A percentile compares a stretch with the other conserved stretches of the same genome.
Conservation (phyloP, 345 rosid species). For the Geranium rotundifolium region DNA sequence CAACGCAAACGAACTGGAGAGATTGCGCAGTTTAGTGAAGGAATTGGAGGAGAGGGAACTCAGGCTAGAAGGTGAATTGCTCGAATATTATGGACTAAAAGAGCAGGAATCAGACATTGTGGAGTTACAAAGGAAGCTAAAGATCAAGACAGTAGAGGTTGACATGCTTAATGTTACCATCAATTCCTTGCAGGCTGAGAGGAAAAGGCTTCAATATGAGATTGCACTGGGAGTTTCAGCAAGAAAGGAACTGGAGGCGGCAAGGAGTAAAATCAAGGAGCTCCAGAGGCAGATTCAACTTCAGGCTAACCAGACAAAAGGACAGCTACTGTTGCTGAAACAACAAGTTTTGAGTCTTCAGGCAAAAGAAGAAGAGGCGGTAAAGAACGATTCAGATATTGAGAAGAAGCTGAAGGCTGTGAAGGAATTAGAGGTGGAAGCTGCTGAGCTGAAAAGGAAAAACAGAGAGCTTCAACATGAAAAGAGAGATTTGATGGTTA, state of each 20-base stretch:
- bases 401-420: constrained; percentile 12
- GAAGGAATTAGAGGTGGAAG: constrained; percentile 10
- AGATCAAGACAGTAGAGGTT: constrained; percentile 14
- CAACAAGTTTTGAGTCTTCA: constrained; percentile 14
- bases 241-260: constrained; percentile 14
- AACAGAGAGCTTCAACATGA: constrained; percentile 29
- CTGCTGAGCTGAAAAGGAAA: constrained; percentile 13
- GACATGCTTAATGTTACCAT: constrained; percentile 12
- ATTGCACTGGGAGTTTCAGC: constrained; percentile 8
- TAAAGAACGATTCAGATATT: not conserved
- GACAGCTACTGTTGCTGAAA: constrained; percentile 14
- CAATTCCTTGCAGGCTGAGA: constrained; percentile 12
- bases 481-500: constrained; percentile 21
- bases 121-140: constrained; percentile 10
- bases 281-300: constrained; percentile 14
- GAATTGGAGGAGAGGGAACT: constrained; percentile 14
- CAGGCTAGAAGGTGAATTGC: constrained; percentile 14
- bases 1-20: constrained; percentile 16
- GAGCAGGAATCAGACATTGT: constrained; percentile 11
- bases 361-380: not conserved
- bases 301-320: constrained; percentile 5
- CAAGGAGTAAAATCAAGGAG: constrained; percentile 8
- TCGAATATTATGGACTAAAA: constrained; percentile 16
- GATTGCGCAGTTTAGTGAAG: not conserved
- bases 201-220: constrained; percentile 13